Evolutionary conservation across 768 basidiomycete species (phyloP), one percentile per base, ranked within the genome.

Genomic region (Mycena galericulata): DNA sequence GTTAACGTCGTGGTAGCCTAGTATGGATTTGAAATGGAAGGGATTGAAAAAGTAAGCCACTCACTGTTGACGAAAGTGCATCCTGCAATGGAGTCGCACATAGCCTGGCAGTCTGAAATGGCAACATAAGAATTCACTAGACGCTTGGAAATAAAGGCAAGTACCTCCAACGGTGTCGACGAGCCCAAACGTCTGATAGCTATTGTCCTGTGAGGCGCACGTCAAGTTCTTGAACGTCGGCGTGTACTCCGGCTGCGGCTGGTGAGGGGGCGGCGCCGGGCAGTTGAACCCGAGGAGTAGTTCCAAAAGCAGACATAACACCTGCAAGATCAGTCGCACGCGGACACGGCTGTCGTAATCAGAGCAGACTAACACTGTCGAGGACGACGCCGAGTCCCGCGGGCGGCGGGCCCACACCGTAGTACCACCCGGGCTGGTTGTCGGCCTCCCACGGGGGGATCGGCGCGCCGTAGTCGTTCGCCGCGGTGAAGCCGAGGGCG

Each of bases 1-100:
- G 71, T 85, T 82, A 66, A 84, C 82, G 68, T 86, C 85, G 71
- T 84, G 79, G 67, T 84, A 86, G 38, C 76, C 84, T n/a, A n/a
- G n/a, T n/a, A n/a, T n/a, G 84, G 34, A 60, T 47, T 47, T 60
- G 30, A 60, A 57, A 50, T 20, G 36, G 58, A 29, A 63, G n/a
- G 15, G 43, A 40, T 34, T 20, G n/a, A 15, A 30, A 38, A 57
- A 18, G 36, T n/a, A 63, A 27, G 49, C 26, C 22, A 75, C 82
- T 53, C 69, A 85, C 83, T 80, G 72, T 86, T 86, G 60, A 79
- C 78, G 68, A 86, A 86, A 15, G 59, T 74, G 73, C 85, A 86
- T 24, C 80, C 82, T 9, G 30, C 2, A 58, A 84, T 81, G 38
- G 72, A 67, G 75, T 83, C 75, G 68, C 85, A 86, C 85, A 84